Base-by-base conservation (phyloP, 192 early-diverging fungal genomes). In the Funneliformis geosporum region DNA sequence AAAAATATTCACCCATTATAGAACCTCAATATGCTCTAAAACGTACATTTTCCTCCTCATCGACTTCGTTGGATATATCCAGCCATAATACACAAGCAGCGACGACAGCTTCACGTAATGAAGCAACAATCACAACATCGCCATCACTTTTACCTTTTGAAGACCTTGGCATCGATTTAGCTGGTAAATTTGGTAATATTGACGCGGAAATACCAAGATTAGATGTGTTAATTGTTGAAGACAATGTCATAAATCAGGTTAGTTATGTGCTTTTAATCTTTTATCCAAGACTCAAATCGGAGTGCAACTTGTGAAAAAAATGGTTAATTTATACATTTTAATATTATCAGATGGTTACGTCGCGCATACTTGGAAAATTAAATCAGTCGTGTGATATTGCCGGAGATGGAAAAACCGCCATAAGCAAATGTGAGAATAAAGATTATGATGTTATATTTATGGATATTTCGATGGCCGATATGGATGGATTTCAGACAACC, bases 371-470 rank as follows among this genome's bases (percentile, higher is more conserved):
- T 16, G 21, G 9, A 25, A 43, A 50, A 73, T 43, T 73, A 23
- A 73, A 73, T 50, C 71, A 73, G 44, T 14, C 8, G 10, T 73
- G 71, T 28, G 71, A 73, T 11, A 73, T 73, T 8, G 71, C 71
- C 0, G 44, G 27, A 44, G 42, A 46, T 38, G 73, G 74, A 28
- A 65, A 23, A 21, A 23, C 25, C 42, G 47, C 67, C 5, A 80
- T 47, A 38, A 64, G 60, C 1, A 62, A 73, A 73, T 73, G 71
- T 14, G 67, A 75, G n/a, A 39, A 28, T 50, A 81, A 68, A 38
- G 80, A 83, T 47, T 85, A 83, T 44, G 84, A 85, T 55, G 79
- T 85, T 33, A 75, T 85, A 10, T 85, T 85, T 64, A 82, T 85
- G 62, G 84, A 85, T 70, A 78, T 85, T 50, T 79, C 75, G 73